Percentiles rank a stretch among this genome's conserved stretches.
These are phyloP conservation scores for Graphium sp. DNA, from an alignment of 2,329 filamentous ascomycete species.

Conservation along the genomic window DNA sequence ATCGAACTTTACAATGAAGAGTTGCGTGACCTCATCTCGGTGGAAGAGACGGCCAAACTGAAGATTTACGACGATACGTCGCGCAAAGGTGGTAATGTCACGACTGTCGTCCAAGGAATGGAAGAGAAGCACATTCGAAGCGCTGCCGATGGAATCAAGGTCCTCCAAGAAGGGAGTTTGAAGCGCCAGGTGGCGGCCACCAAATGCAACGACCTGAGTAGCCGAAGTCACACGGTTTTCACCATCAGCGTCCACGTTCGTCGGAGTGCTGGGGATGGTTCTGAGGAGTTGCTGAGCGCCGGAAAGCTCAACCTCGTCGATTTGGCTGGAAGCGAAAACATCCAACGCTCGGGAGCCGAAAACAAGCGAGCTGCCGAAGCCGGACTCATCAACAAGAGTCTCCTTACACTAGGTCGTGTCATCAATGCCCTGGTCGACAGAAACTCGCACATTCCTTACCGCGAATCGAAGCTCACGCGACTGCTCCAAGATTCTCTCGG, in stretches of 20 bases:
- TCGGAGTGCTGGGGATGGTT: constrained; percentile 60
- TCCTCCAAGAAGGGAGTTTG: constrained; percentile 77
- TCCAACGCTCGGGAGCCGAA: constrained; percentile 88
- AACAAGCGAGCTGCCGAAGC: constrained; percentile 95
- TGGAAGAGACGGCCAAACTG: constrained; percentile 69
- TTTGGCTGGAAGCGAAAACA: constrained; percentile 93
- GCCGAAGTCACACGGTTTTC: constrained; percentile 92
- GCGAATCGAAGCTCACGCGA: constrained; percentile 91
- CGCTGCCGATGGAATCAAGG: constrained; percentile 70
- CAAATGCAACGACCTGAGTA: constrained; percentile 98
- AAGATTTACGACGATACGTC: constrained; percentile 91
- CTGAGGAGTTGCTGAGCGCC: constrained; percentile 76
- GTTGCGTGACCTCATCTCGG: constrained; percentile 70
- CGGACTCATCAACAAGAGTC: constrained; percentile 93
- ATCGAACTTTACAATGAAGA: constrained; percentile 99
- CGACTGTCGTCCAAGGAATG: constrained; percentile 91
- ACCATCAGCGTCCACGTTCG: constrained; percentile 89
- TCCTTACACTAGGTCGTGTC: constrained; percentile 85
- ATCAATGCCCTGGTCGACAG: constrained; percentile 95
- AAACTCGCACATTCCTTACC: constrained; percentile 71
- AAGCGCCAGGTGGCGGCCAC: constrained; percentile 97
- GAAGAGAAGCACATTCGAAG: constrained; percentile 86
- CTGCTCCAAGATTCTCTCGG: constrained; percentile 92
- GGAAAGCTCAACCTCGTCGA: constrained; percentile 96
- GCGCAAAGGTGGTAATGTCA: constrained; percentile 59